phyloP scores from a whole-genome alignment of 2,329 filamentous ascomycete genomes.

The Huntiella omanensis region DNA sequence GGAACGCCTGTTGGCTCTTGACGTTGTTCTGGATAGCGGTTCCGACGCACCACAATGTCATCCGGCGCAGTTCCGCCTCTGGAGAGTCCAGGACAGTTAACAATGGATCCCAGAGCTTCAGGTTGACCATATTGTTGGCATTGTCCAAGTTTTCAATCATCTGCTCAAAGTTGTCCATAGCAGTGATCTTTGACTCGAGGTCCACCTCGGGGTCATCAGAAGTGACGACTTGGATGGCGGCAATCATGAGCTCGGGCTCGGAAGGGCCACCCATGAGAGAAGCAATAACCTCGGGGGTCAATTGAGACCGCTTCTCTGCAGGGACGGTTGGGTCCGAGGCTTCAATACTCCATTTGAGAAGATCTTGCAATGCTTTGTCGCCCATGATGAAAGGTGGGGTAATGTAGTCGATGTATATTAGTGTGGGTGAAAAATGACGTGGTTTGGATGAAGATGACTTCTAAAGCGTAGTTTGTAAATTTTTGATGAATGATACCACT shows the following conservation, averaged over 20 bases:
- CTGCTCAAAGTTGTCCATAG: slow-evolving; percentile 91
- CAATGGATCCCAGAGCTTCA: slow-evolving; percentile 68
- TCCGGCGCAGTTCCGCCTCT: slow-evolving; percentile 55
- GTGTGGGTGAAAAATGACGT: no score
- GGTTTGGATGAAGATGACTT: no score
- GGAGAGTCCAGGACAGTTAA: slow-evolving; percentile 48
- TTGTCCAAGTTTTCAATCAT: slow-evolving; percentile 88
- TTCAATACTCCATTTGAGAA: slow-evolving; percentile 59
- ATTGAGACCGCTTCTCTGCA: slow-evolving; percentile 21
- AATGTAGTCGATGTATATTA: background rate
- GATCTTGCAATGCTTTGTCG: slow-evolving; percentile 47
- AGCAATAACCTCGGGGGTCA: slow-evolving; percentile 53
- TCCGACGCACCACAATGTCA: slow-evolving; percentile 86
- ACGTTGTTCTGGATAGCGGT: slow-evolving; percentile 95
- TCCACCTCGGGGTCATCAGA: slow-evolving; percentile 40
- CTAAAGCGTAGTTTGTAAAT: background rate
- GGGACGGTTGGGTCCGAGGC: slow-evolving; percentile 22
- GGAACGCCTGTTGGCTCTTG: slow-evolving; percentile 56
- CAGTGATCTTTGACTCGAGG: slow-evolving; percentile 58
- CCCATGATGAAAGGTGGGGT: slow-evolving; percentile 9
- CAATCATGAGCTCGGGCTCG: slow-evolving; percentile 82
- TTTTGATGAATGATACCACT: background rate
- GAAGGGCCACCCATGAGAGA: slow-evolving; percentile 68
- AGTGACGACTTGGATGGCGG: slow-evolving; percentile 59
- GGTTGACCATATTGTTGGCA: slow-evolving; percentile 72